phyloP scores from a whole-genome alignment of 2,329 filamentous ascomycete genomes.

The Orbilia ellipsospora region DNA sequence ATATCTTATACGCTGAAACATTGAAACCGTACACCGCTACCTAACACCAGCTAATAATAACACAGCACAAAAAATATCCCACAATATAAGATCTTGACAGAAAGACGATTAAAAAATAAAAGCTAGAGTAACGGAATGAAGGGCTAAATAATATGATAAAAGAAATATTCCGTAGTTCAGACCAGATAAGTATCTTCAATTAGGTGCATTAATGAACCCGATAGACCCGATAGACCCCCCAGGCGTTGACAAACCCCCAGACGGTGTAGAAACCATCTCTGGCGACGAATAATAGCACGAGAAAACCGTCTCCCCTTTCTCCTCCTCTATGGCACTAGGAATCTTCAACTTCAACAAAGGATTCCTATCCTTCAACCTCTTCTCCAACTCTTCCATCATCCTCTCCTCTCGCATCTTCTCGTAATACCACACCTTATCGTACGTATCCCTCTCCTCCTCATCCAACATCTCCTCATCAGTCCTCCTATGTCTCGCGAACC shows the following conservation, averaged over 20 bases:
- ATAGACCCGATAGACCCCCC: too few relatives aligned
- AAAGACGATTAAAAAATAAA: too few relatives aligned
- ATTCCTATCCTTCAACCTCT: background rate
- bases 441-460: slow-evolving; percentile 62
- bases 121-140: too few relatives aligned
- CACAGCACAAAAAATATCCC: too few relatives aligned
- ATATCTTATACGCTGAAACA: too few relatives aligned
- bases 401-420: slow-evolving; percentile 56
- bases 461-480: slow-evolving; percentile 58
- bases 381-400: background rate
- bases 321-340: background rate
- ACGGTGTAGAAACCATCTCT: background rate
- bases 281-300: slow-evolving; percentile 4
- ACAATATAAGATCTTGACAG: too few relatives aligned
- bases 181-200: too few relatives aligned
- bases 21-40: too few relatives aligned
- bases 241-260: background rate
- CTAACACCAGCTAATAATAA: too few relatives aligned
- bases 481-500: slow-evolving; percentile 63
- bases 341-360: background rate
- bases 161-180: too few relatives aligned
- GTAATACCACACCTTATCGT: slow-evolving; percentile 60
- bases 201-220: too few relatives aligned
- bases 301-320: background rate
- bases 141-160: too few relatives aligned